Base-by-base conservation (phyloP, 2,329 filamentous ascomycete genomes). In the Hyphodiscus sp. region DNA sequence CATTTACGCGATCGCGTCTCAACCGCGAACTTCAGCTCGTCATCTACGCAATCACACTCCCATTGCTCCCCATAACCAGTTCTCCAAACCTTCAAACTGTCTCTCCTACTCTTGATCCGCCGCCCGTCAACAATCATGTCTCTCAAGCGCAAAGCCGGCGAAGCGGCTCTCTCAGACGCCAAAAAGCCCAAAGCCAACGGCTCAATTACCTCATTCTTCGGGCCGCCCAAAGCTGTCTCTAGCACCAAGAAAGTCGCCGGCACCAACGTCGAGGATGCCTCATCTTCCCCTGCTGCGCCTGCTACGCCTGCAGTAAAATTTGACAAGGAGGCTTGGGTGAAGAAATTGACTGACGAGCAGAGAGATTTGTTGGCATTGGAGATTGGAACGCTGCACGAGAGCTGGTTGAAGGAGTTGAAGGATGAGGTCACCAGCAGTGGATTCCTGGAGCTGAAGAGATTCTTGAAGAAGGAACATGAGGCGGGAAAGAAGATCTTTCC, bases 121-220 rank as follows among this genome's bases (percentile, higher is more conserved):
- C 53, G 54, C 49, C 41, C 20, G 29, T 15, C 20, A 41, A 47
- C 47, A 16, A 41, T 55, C 52, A 67, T 68, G 66, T 65, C 78
- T 11, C 71, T 82, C 58, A 90, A 90, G 73, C 83, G 87, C 62
- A 88, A 88, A 72, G 79, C 80, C 44, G 77, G 78, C 43, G 73
- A 75, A 20, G 61, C 71, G 6, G 65, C 71, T 11, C 70, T 69
- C 26, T 60, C 68, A 0, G 82, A 85, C 44, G 66, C 76, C 45
- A 91, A 91, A 70, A 91, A 91, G 69, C 68, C 83, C 54, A 90
- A 86, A 71, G 75, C 80, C 50, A 86, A 94, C 66, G 82, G 78
- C 58, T 91, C 78, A 73, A 95, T 99, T 67, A 91, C 86, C 26
- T 88, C 90, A 16, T 97, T 97, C 77, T 97, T 99, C 66, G 81